Evolutionary conservation across 2,329 filamentous ascomycete species (phyloP).

Genomic region (Sporothrix inflata): DNA sequence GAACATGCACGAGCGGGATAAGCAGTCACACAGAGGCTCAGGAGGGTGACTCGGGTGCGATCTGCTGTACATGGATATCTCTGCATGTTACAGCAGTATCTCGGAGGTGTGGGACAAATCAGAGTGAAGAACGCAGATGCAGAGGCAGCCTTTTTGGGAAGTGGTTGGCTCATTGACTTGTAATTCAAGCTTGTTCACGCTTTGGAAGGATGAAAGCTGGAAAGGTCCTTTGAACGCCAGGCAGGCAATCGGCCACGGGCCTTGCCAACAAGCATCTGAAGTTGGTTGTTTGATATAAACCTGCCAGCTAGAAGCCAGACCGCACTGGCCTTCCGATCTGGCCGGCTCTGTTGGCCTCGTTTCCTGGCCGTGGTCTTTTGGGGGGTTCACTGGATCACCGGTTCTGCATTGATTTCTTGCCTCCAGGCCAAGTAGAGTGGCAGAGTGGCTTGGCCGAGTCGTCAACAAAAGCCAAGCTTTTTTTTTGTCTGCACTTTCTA

Average conservation of each 20-base stretch:
- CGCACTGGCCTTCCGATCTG: slow-evolving; percentile 7
- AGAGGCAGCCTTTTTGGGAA: background rate
- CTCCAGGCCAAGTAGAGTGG: too few relatives aligned
- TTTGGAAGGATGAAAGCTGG: too few relatives aligned
- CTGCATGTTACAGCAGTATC: background rate
- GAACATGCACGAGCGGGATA: background rate
- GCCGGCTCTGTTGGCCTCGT: background rate
- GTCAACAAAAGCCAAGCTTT: slow-evolving; percentile 16
- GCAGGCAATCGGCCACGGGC: background rate
- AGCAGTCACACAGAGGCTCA: background rate
- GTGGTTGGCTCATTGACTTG: background rate
- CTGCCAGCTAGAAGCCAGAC: background rate
- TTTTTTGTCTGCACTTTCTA: background rate
- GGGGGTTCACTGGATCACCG: background rate
- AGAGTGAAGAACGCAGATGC: background rate
- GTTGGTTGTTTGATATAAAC: slow-evolving; percentile 1
- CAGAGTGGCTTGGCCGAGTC: too few relatives aligned
- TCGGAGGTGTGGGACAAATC: background rate
- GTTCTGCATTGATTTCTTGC: background rate
- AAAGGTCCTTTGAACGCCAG: background rate
- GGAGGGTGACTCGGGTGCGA: background rate
- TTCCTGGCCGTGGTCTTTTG: background rate
- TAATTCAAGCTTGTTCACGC: too few relatives aligned
- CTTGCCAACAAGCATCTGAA: background rate
- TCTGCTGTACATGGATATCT: background rate